phyloP scores from a whole-genome alignment of 140 eudicot genomes.

The Eryngium alpinum region DNA sequence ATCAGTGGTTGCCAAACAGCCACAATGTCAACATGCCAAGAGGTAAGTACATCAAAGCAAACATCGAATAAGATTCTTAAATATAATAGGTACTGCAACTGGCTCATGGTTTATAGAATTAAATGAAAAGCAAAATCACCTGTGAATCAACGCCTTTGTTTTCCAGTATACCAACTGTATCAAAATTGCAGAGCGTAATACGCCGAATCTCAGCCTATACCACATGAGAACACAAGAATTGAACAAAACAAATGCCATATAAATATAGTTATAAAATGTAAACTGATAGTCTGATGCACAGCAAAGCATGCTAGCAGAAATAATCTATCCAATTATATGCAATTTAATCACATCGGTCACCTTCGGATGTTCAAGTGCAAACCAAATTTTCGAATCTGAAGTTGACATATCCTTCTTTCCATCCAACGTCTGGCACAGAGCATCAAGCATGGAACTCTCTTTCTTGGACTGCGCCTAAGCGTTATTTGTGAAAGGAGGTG shows the following conservation, averaged over 20 bases:
- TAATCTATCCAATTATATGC: background rate
- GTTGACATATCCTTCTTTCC: slow-evolving; percentile 42
- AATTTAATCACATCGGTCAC: slow-evolving; percentile 28
- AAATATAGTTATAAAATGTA: background rate
- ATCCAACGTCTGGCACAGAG: slow-evolving; percentile 56
- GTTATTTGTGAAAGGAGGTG: slow-evolving; percentile 26
- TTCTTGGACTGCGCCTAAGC: slow-evolving; percentile 47
- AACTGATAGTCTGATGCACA: background rate
- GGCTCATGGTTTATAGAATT: background rate
- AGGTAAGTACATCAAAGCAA: too few species aligned
- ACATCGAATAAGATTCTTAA: too few species aligned
- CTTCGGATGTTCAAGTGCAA: slow-evolving; percentile 91
- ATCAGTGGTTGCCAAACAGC: too few species aligned
- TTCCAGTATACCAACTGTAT: slow-evolving; percentile 32
- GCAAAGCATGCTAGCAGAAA: background rate
- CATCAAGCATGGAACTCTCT: slow-evolving; percentile 44
- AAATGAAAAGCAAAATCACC: slow-evolving; percentile 32
- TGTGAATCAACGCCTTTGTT: slow-evolving; percentile 40
- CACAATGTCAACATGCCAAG: too few species aligned
- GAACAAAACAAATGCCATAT: background rate
- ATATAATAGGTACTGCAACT: background rate
- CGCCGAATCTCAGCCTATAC: slow-evolving; percentile 72
- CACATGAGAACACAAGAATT: slow-evolving; percentile 17
- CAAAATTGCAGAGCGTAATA: slow-evolving; percentile 53
- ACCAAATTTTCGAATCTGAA: slow-evolving; percentile 66